A percentile compares a stretch with the other conserved stretches of the same genome.
phyloP scores from a whole-genome alignment of 2,329 filamentous ascomycete genomes.

The Aschersonia sp. region DNA sequence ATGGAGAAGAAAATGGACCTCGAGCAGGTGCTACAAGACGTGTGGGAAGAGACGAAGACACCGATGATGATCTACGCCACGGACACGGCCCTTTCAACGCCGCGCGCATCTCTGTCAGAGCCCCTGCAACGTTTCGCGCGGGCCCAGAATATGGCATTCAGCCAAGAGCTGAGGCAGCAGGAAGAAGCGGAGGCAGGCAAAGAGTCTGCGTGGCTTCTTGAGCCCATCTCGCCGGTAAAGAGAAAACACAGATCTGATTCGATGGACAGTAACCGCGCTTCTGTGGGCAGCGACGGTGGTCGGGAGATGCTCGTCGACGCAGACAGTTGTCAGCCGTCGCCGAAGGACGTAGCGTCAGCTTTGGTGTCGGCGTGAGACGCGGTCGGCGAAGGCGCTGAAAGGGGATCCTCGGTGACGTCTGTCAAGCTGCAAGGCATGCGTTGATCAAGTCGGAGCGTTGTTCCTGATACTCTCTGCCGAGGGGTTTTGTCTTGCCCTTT shows the following conservation, averaged over 20 bases:
- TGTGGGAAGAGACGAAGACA: conserved; percentile 31
- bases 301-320: conserved; percentile 10
- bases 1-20: conserved; percentile 28
- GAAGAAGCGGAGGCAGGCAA: conserved; percentile 13
- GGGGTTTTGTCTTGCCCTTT: too few species aligned
- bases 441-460: too few species aligned
- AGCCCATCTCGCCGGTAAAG: conserved; percentile 29
- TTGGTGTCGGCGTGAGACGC: too few species aligned
- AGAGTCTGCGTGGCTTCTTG: conserved; percentile 10
- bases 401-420: too few species aligned
- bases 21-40: conserved; percentile 27
- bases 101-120: conserved; percentile 21
- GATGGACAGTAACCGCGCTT: conserved; percentile 30
- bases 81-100: conserved; percentile 26
- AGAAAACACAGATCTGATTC: conserved; percentile 30
- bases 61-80: conserved; percentile 39
- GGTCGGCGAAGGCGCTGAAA: too few species aligned
- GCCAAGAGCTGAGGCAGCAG: conserved; percentile 29
- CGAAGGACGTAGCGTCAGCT: too few species aligned
- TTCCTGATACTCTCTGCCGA: too few species aligned
- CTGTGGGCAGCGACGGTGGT: conserved; percentile 24
- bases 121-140: conserved; percentile 29
- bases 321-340: too few species aligned
- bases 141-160: conserved; percentile 36
- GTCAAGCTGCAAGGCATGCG: too few species aligned